Conservation (phyloP, 2,329 filamentous ascomycete genomes). For the Cryphonectria carpinicola region DNA sequence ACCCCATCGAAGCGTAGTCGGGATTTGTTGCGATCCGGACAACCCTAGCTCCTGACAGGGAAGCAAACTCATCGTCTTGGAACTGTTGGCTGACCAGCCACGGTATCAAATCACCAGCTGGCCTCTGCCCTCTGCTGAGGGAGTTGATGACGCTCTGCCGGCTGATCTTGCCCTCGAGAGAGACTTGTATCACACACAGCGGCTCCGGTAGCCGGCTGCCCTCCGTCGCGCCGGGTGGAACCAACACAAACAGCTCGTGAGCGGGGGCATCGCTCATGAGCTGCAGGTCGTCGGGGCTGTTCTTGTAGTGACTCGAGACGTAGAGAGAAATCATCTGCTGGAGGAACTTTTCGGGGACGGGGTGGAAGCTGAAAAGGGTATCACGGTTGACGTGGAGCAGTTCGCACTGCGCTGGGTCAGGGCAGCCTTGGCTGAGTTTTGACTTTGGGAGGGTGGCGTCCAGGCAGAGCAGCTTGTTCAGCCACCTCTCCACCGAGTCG, state of each 20-base stretch:
- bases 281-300: conserved; percentile 96
- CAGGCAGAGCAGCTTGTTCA: conserved; percentile 90
- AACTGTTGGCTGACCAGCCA: conserved; percentile 99
- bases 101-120: conserved; percentile 90
- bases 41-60: conserved; percentile 86
- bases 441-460: conserved; percentile 87
- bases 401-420: conserved; percentile 89
- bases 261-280: conserved; percentile 97
- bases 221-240: conserved; percentile 79
- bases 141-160: conserved; percentile 88
- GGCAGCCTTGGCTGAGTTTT: conserved; percentile 76
- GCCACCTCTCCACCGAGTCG: conserved; percentile 92
- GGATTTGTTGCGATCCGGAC: conserved; percentile 97
- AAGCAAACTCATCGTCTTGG: conserved; percentile 95
- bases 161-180: conserved; percentile 93
- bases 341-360: conserved; percentile 93
- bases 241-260: conserved; percentile 93
- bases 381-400: conserved; percentile 94
- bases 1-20: conserved; percentile 90
- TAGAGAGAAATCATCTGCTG: conserved; percentile 99
- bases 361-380: conserved; percentile 97
- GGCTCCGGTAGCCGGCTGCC: conserved; percentile 85
- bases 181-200: conserved; percentile 91
- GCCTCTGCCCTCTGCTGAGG: conserved; percentile 84
- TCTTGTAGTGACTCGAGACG: conserved; percentile 97